Conservation (phyloP, 1,284 basidiomycete genomes). For the Sanghuangporus baumii region DNA sequence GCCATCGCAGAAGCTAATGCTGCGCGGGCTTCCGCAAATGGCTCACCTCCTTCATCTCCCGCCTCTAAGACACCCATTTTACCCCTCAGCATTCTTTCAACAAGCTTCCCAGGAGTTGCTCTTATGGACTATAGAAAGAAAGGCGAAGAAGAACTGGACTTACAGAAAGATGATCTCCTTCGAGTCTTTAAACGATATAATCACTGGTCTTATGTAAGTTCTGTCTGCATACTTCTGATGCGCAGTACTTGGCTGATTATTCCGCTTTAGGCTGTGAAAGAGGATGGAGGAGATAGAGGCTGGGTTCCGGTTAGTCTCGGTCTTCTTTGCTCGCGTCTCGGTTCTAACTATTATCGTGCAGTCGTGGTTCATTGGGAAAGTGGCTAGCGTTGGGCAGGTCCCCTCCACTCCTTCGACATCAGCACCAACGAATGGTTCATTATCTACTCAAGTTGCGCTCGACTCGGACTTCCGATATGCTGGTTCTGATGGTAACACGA, state of each 20-base stretch:
- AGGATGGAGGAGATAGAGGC: slow-evolving; percentile 39
- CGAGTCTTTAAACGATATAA: slow-evolving; percentile 61
- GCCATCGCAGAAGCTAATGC: slow-evolving; percentile 74
- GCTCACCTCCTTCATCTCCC: slow-evolving; percentile 14
- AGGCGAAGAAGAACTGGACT: slow-evolving; percentile 43
- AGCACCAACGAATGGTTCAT: slow-evolving; percentile 12
- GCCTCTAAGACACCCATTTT: slow-evolving; percentile 32
- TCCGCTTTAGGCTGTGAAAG: slow-evolving; percentile 33
- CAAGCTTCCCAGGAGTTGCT: slow-evolving; percentile 49
- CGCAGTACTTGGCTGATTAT: slow-evolving; percentile 11
- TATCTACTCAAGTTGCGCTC: slow-evolving; percentile 3
- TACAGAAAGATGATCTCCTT: slow-evolving; percentile 45
- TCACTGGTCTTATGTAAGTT: slow-evolving; percentile 42
- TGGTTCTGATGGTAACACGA: slow-evolving; percentile 6
- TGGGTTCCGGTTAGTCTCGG: slow-evolving; percentile 35
- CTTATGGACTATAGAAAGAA: slow-evolving; percentile 53
- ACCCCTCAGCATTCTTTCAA: slow-evolving; percentile 44
- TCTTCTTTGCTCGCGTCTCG: background rate
- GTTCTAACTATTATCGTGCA: background rate
- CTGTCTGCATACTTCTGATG: background rate
- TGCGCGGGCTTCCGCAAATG: slow-evolving; percentile 24
- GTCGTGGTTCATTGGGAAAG: slow-evolving; percentile 26
- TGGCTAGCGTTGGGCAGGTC: slow-evolving; percentile 17
- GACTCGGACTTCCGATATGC: slow-evolving; percentile 18
- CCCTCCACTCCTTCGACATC: slow-evolving; percentile 20